A percentile compares a stretch with the other conserved stretches of the same genome.
Conservation (phyloP, 768 basidiomycete species). For the Tricholoma matsutake region DNA sequence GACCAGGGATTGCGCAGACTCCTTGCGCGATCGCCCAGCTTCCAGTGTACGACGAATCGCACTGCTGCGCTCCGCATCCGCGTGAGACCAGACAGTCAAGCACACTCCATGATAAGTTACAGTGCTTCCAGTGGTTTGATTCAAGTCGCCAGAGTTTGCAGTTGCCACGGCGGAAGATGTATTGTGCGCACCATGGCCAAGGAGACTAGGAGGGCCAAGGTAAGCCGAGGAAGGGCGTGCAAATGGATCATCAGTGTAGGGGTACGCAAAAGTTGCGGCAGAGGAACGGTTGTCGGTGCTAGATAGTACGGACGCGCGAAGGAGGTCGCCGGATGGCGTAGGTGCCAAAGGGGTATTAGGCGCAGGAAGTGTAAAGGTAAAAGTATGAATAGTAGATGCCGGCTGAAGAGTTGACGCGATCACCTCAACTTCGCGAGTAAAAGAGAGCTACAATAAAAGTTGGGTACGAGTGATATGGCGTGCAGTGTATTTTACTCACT, state of each 20-base stretch:
- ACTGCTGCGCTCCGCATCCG: constrained; percentile 80
- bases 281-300: constrained; percentile 59
- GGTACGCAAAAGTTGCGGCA: constrained; percentile 69
- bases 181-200: constrained; percentile 44
- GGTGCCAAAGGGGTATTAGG: constrained; percentile 75
- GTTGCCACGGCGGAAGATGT: constrained; percentile 29
- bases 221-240: constrained; percentile 77
- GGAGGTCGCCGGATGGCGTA: constrained; percentile 64
- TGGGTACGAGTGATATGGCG: background rate
- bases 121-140: constrained; percentile 37
- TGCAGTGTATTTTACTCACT: constrained; percentile 37
- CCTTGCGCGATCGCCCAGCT: constrained; percentile 72
- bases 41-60: constrained; percentile 85
- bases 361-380: constrained; percentile 83
- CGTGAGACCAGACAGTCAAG: constrained; percentile 94
- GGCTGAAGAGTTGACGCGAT: constrained; percentile 95
- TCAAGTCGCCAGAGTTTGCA: constrained; percentile 30
- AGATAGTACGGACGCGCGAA: constrained; percentile 74
- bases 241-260: constrained; percentile 76
- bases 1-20: constrained; percentile 72
- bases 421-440: constrained; percentile 89
- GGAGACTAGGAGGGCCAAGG: constrained; percentile 71
- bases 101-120: constrained; percentile 89
- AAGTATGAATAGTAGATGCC: constrained; percentile 87
- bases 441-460: constrained; percentile 60